Percentiles rank a stretch among this genome's conserved stretches.
Conservation (phyloP, 2,329 filamentous ascomycete species). For the Cercospora sp. region DNA sequence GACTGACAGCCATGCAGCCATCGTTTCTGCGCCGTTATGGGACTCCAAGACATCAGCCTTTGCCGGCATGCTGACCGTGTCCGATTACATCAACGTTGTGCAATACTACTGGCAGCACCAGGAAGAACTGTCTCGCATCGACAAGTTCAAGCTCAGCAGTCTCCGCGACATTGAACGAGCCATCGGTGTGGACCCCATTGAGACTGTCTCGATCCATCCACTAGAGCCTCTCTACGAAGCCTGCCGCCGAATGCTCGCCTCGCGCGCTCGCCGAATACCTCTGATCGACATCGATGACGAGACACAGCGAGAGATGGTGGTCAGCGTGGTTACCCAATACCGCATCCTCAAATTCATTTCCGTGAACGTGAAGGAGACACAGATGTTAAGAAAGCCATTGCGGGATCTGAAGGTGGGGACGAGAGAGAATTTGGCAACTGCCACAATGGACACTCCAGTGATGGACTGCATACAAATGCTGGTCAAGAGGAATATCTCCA, state of each 20-base stretch:
- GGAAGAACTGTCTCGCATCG: conserved; percentile 82
- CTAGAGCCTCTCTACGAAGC: conserved; percentile 90
- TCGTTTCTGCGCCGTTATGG: conserved; percentile 96
- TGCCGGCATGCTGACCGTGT: conserved; percentile 89
- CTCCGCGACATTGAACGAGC: conserved; percentile 94
- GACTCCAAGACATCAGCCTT: conserved; percentile 91
- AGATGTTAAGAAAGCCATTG: conserved; percentile 82
- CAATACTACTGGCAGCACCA: conserved; percentile 99
- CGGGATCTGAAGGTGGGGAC: conserved; percentile 82
- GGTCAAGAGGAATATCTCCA: conserved; percentile 90
- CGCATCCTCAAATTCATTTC: conserved; percentile 98
- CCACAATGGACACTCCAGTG: conserved; percentile 84
- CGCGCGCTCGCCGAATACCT: conserved; percentile 87
- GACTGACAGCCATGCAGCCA: conserved; percentile 60
- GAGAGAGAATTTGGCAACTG: conserved; percentile 77
- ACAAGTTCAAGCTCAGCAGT: conserved; percentile 89
- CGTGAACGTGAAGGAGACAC: conserved; percentile 87
- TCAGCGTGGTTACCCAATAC: conserved; percentile 97
- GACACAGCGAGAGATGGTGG: conserved; percentile 85
- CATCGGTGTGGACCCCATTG: conserved; percentile 84
- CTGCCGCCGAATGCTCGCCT: conserved; percentile 89
- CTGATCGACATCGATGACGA: conserved; percentile 93
- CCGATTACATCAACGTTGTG: conserved; percentile 97
- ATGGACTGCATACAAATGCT: conserved; percentile 93
- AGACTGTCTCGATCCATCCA: conserved; percentile 94